Conservation (phyloP, 2,329 filamentous ascomycete genomes). For the Penicillium occitanis region DNA sequence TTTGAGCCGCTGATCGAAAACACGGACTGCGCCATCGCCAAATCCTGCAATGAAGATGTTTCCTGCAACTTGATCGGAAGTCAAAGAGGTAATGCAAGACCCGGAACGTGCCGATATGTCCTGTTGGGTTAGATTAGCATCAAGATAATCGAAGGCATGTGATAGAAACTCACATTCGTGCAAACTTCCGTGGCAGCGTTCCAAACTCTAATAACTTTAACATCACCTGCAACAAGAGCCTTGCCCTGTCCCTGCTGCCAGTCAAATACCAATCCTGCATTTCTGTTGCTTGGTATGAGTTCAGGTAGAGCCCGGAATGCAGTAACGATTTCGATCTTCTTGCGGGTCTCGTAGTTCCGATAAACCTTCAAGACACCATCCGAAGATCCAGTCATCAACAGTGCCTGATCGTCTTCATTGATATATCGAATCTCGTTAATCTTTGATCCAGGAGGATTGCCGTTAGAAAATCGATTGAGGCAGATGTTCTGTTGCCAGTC, state of each 20-base stretch:
- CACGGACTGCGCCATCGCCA: constrained; percentile 88
- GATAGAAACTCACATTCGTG: constrained; percentile 57
- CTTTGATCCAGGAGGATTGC: constrained; percentile 84
- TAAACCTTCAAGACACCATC: constrained; percentile 94
- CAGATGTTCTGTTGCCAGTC: constrained; percentile 80
- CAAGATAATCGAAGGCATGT: neutral
- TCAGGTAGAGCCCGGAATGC: constrained; percentile 90
- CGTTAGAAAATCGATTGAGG: constrained; percentile 86
- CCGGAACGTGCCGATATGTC: constrained; percentile 94
- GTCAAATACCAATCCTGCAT: constrained; percentile 94
- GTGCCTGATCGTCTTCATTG: constrained; percentile 95
- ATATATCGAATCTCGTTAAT: constrained; percentile 97
- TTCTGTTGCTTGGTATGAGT: constrained; percentile 89
- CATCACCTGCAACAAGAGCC: constrained; percentile 92
- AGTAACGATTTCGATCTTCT: constrained; percentile 78
- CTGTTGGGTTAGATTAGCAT: constrained; percentile 30
- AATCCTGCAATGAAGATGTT: constrained; percentile 96
- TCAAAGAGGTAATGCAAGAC: constrained; percentile 92
- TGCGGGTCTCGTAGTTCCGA: constrained; percentile 79
- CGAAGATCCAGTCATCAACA: constrained; percentile 91
- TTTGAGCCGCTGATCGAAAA: constrained; percentile 84
- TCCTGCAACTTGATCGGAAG: constrained; percentile 95
- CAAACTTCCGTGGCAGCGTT: constrained; percentile 92
- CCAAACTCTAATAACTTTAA: constrained; percentile 94
- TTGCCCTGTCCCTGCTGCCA: constrained; percentile 98